Evolutionary conservation across 306 rosid genomes (phyloP).

Genomic region (Rubus parviflorus): DNA sequence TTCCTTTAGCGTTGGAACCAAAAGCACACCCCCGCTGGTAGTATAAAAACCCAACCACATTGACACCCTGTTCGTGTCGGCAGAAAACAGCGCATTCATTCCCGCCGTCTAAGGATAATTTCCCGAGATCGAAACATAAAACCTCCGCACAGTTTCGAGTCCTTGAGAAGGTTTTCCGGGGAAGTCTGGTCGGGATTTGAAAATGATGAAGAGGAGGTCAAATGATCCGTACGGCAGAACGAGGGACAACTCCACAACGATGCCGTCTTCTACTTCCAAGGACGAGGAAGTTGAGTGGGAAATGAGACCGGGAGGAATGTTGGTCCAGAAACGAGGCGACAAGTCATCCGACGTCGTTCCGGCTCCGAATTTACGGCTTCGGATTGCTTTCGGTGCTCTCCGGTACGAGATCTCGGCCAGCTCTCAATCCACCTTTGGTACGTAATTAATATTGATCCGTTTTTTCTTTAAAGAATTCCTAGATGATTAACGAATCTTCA

Average conservation of each 20-base stretch:
- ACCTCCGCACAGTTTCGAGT: background rate
- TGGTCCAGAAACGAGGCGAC: conserved; percentile 59
- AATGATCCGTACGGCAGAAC: conserved; percentile 25
- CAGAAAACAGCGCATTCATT: conserved; percentile 22
- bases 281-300: conserved; percentile 59
- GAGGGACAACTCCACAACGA: background rate
- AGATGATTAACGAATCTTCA: background rate
- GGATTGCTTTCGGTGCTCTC: conserved; percentile 58
- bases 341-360: conserved; percentile 21
- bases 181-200: background rate
- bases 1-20: conserved; percentile 13
- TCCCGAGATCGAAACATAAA: conserved; percentile 10
- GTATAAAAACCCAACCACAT: conserved; percentile 21
- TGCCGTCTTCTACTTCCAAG: conserved; percentile 29
- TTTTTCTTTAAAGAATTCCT: background rate
- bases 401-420: conserved; percentile 63
- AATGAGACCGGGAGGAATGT: conserved; percentile 85
- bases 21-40: background rate
- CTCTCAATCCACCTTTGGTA: conserved; percentile 69
- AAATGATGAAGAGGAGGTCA: conserved; percentile 48
- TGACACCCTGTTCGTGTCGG: conserved; percentile 49
- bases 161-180: conserved; percentile 14
- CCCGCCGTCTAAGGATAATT: conserved; percentile 19
- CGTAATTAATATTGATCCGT: conserved; percentile 14
- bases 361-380: conserved; percentile 43